Evolutionary conservation across 352 stramenopile species (phyloP).

Genomic region (Phytophthora fragariaefolia): DNA sequence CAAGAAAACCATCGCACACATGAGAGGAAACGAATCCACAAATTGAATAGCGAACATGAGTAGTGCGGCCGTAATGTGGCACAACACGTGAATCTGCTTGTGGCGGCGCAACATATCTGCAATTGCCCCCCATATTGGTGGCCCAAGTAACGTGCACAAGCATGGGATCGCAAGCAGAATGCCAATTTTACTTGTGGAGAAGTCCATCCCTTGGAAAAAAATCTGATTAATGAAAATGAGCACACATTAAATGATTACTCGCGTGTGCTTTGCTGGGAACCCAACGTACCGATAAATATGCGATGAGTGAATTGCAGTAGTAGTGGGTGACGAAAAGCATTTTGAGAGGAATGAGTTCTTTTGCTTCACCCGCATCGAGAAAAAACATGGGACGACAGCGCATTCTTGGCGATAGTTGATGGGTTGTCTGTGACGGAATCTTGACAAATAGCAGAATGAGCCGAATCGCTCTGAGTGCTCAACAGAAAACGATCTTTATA

Average conservation of each 20-base stretch:
- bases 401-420: conserved; percentile 11
- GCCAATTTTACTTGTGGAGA: conserved; percentile 59
- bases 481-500: neutral
- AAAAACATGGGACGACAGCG: conserved; percentile 26
- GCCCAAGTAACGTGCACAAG: conserved; percentile 50
- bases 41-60: conserved; percentile 57
- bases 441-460: conserved; percentile 6
- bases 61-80: conserved; percentile 44
- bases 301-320: conserved; percentile 34
- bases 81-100: conserved; percentile 53
- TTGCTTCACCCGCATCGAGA: conserved; percentile 34
- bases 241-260: neutral
- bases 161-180: conserved; percentile 55
- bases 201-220: conserved; percentile 31
- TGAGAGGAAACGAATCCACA: conserved; percentile 41
- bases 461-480: neutral
- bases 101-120: conserved; percentile 52
- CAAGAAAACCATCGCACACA: conserved; percentile 39
- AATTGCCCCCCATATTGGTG: conserved; percentile 57
- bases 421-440: neutral
- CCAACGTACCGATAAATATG: conserved; percentile 31
- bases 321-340: conserved; percentile 28
- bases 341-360: conserved; percentile 33
- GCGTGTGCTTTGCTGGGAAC: neutral
- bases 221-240: conserved; percentile 18